Base-by-base conservation (phyloP, 441 rosid genomes). In the Brassica balearica region DNA sequence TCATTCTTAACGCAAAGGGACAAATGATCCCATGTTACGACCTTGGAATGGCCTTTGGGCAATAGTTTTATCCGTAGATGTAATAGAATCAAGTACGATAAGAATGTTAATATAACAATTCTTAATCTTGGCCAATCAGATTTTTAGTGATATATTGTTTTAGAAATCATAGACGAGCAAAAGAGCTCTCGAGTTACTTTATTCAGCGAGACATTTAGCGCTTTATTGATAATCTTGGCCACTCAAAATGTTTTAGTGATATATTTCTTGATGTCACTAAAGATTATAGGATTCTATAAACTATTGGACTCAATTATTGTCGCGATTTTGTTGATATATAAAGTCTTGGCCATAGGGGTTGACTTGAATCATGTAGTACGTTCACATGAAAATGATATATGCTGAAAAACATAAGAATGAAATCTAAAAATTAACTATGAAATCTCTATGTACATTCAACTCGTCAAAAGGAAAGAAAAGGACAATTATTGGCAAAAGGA, bases 61-160 rank as follows among this genome's bases (percentile, higher is more conserved):
- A 78, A 78, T 78, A 66, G 41, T 72, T 78, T 60, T 72, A 67
- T 72, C 55, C 41, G 69, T 27, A 63, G 79, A 48, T 68, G 79
- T 80, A 58, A 56, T 74, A 75, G 79, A 74, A 74, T 78, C 77
- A 32, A 70, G 79, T 55, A 75, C 79, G 68, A 55, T 74, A 65
- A 63, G 41, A 74, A 15, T 71, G 80, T 15, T 61, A 48, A 14
- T 9, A 53, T 66, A 65, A 58, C 43, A 29, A 32, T 77, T 43
- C 63, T 66, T 72, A 72, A 77, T 71, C 55, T 27, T 43, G 62
- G 77, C 77, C 72, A 71, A 43, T 56, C 2, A 70, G 17, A 53
- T 15, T 63, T 11, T 10, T 55, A 53, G 20, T 53, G 48, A 51
- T 20, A 46, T 46, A 7, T 27, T 27, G 38, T 27, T 27, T 62